Conservation (phyloP, 2,329 filamentous ascomycete genomes). For the Monosporascus sp. region DNA sequence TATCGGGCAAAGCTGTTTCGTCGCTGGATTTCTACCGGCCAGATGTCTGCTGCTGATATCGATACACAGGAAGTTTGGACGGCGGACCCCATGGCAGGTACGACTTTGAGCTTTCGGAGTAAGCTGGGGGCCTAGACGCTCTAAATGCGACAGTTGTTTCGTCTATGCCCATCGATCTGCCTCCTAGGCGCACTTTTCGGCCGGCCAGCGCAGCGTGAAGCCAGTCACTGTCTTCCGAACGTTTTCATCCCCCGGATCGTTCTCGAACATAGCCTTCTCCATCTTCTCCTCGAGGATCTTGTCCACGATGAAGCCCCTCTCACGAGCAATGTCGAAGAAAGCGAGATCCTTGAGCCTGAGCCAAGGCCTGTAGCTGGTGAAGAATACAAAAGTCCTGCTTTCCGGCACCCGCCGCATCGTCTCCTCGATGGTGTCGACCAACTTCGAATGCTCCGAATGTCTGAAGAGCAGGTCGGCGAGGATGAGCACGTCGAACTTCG, state of each 20-base stretch:
- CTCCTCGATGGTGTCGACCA: conserved; percentile 65
- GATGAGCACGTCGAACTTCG: conserved; percentile 72
- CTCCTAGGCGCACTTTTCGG: conserved; percentile 23
- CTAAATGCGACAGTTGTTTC: too few relatives aligned
- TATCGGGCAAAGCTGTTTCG: too few relatives aligned
- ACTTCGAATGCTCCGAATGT: conserved; percentile 76
- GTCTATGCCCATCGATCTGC: too few relatives aligned
- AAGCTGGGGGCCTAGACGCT: too few relatives aligned
- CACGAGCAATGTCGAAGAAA: conserved; percentile 75
- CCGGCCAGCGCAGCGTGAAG: conserved; percentile 65
- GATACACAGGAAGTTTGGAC: too few relatives aligned
- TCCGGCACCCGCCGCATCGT: conserved; percentile 53
- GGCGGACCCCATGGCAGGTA: too few relatives aligned
- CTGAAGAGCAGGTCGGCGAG: conserved; percentile 89
- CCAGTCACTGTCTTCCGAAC: conserved; percentile 78
- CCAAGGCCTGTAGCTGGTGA: conserved; percentile 92
- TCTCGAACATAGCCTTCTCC: conserved; percentile 83
- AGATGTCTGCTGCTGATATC: too few relatives aligned
- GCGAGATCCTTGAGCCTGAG: conserved; percentile 75
- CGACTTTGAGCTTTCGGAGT: too few relatives aligned
- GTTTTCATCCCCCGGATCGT: conserved; percentile 79
- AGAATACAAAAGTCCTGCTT: conserved; percentile 77
- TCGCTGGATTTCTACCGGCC: too few relatives aligned
- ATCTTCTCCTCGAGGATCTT: conserved; percentile 77
- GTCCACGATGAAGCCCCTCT: conserved; percentile 67